Conservation (phyloP, 2,329 filamentous ascomycete genomes). For the Fusarium cicatricum region DNA sequence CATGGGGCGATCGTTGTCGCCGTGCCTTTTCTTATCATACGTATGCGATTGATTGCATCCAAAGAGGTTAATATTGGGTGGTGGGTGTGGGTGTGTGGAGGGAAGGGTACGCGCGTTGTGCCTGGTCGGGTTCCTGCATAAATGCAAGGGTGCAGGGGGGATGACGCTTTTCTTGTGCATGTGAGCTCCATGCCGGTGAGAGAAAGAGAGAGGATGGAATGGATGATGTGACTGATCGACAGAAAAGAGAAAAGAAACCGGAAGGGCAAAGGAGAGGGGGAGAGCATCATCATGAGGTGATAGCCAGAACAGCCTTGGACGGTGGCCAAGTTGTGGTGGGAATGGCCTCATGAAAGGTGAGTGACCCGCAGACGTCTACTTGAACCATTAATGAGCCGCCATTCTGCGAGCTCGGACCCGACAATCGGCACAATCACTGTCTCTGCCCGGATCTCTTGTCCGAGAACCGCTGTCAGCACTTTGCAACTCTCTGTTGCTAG, state of each 20-base stretch:
- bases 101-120: constrained; percentile 9
- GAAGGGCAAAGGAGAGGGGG: neutral
- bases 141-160: constrained; percentile 33
- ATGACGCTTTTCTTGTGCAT: constrained; percentile 11
- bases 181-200: constrained; percentile 16
- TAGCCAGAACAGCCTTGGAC: constrained; percentile 1
- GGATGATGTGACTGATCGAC: constrained; percentile 19
- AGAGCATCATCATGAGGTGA: constrained; percentile 11
- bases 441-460: constrained; percentile 3
- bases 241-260: constrained; percentile 8
- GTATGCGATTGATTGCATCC: neutral
- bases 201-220: neutral
- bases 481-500: constrained; percentile 1
- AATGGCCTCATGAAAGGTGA: constrained; percentile 25
- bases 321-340: constrained; percentile 7
- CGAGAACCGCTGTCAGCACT: constrained; percentile 5
- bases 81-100: neutral
- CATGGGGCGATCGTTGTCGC: constrained; percentile 1
- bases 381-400: neutral
- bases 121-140: constrained; percentile 41
- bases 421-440: neutral
- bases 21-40: neutral
- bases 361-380: neutral
- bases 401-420: neutral
- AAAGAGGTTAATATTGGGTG: neutral